Conservation (phyloP, 805 yeast species). For the Saccharomycopsis sp. region DNA sequence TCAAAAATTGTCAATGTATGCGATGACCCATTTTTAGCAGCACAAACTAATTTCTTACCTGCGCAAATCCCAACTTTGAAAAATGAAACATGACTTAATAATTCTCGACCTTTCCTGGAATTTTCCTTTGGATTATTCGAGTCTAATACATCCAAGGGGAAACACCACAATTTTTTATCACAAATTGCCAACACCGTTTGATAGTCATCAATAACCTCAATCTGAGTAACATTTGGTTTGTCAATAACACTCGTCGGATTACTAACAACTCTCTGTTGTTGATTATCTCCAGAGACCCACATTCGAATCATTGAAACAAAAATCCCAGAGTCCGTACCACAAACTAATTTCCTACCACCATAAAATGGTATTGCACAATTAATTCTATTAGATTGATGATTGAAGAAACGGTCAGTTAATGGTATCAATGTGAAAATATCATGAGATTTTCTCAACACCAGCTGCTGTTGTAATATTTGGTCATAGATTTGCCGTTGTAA, state of each 20-base stretch:
- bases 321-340: constrained; percentile 89
- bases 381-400: constrained; percentile 58
- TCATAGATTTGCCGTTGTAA: constrained; percentile 77
- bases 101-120: constrained; percentile 60
- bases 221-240: constrained; percentile 73
- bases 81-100: constrained; percentile 81
- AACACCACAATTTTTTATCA: constrained; percentile 74
- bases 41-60: constrained; percentile 82
- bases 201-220: constrained; percentile 88
- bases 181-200: constrained; percentile 72
- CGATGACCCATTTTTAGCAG: constrained; percentile 75
- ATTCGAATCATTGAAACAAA: constrained; percentile 64
- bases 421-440: constrained; percentile 77
- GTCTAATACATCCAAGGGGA: constrained; percentile 62
- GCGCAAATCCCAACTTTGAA: constrained; percentile 91
- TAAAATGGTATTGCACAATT: constrained; percentile 92
- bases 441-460: constrained; percentile 57
- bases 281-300: constrained; percentile 39
- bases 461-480: constrained; percentile 74
- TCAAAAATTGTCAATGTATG: constrained; percentile 82
- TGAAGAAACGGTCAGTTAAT: constrained; percentile 69
- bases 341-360: constrained; percentile 84
- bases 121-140: constrained; percentile 36
- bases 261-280: constrained; percentile 47
- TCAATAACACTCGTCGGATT: constrained; percentile 72